Evolutionary conservation across 208 protist species (phyloP), one percentile per base, ranked within the genome.

Genomic region (Crithidia brevicula): DNA sequence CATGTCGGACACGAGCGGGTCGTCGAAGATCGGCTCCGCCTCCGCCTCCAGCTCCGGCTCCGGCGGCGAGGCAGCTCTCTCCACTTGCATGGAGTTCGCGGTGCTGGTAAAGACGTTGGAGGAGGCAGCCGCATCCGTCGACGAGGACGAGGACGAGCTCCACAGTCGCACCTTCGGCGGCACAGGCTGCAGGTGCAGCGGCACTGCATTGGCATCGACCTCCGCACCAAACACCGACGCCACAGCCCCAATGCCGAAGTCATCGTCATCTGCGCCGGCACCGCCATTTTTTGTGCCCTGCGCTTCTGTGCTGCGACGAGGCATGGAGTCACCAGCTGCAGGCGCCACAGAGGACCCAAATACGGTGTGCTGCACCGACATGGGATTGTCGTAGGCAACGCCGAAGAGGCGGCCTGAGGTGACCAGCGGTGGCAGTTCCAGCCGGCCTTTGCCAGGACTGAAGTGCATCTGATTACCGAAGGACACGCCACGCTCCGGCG

Each of bases 401-500:
- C 62, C 72, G 58, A 86, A 82, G 27, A 64, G 28, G 25, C 63
- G 63, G 27, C 58, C 71, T 15, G 72, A 54, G 6, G 85, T 94
- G 52, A 89, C 85, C 25, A 91, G 72, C 20, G 85, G 77, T 23
- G 77, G 83, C 31, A 91, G 67, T 18, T 68, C 43, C 15, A 51
- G 53, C 34, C 27, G 67, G 16, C 73, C 61, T 58, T 81, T 86
- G 57, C 73, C 85, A 2, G 65, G 52, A 47, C 82, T 82, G 13
- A 83, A 43, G 43, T 72, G 77, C 15, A 79, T 79, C 49, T 72
- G 72, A 5, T 70, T 59, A 40, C 81, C 81, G 50, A 87, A 83
- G 16, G 66, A 76, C 18, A 83, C 47, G n/a, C 81, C 83, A 16
- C 83, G 73, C 71, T 88, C 81, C 18, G 81, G 78, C 25, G 85